A percentile compares a stretch with the other conserved stretches of the same genome.
Evolutionary conservation across 768 basidiomycete species (phyloP).

Genomic region (Pleurotus platypus): DNA sequence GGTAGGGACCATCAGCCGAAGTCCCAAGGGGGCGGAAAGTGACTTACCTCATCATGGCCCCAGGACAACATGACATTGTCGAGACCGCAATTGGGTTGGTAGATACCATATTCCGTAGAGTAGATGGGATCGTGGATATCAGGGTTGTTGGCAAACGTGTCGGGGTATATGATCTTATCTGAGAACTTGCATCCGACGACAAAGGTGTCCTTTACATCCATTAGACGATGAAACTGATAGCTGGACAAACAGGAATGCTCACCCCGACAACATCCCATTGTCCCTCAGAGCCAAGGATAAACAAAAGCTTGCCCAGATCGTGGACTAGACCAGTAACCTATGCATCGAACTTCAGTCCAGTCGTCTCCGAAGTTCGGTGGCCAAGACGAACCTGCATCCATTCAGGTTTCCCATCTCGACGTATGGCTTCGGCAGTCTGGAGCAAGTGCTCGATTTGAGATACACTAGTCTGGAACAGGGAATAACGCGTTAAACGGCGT

Average conservation of each 20-base stretch:
- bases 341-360: slow-evolving; percentile 14
- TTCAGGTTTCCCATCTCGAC: slow-evolving; percentile 81
- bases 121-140: slow-evolving; percentile 64
- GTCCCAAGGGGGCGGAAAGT: slow-evolving; percentile 8
- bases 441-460: slow-evolving; percentile 90
- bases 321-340: slow-evolving; percentile 80
- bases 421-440: slow-evolving; percentile 89
- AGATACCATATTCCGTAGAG: slow-evolving; percentile 71
- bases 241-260: slow-evolving; percentile 20
- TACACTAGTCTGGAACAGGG: slow-evolving; percentile 50
- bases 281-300: slow-evolving; percentile 80
- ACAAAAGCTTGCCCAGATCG: slow-evolving; percentile 85
- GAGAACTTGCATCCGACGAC: slow-evolving; percentile 86
- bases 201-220: slow-evolving; percentile 36
- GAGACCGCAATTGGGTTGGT: slow-evolving; percentile 74
- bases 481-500: slow-evolving; percentile 18
- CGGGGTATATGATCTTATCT: slow-evolving; percentile 78
- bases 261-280: slow-evolving; percentile 96
- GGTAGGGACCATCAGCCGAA: background rate
- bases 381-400: slow-evolving; percentile 73
- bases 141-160: slow-evolving; percentile 73
- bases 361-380: background rate
- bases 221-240: slow-evolving; percentile 8
- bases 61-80: slow-evolving; percentile 87
- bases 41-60: slow-evolving; percentile 84